These are phyloP conservation scores for Solanum pimpinellifolium DNA, from an alignment of 257 asterid species.

Conservation along the genomic window DNA sequence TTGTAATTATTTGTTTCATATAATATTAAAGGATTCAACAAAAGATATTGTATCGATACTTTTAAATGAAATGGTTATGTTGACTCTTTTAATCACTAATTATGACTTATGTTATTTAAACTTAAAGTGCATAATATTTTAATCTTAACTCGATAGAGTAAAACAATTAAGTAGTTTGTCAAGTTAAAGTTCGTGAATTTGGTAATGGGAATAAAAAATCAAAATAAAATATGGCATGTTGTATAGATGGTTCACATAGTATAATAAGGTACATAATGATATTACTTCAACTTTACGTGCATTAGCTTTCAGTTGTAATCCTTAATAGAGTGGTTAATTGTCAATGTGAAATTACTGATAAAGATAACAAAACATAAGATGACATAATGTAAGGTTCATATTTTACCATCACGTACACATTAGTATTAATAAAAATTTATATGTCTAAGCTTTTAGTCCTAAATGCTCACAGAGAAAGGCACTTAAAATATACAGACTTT, in stretches of 20 bases:
- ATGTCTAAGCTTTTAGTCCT: neutral
- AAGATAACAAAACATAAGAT: no score
- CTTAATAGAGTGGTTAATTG: neutral
- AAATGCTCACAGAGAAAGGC: neutral
- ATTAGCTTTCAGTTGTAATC: no score
- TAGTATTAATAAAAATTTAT: neutral
- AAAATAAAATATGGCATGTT: no score
- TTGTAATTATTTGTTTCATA: no score
- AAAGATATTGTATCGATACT: no score
- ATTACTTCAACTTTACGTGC: neutral
- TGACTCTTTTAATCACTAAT: neutral
- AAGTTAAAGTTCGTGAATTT: no score
- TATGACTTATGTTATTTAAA: no score
- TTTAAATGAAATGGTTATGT: neutral
- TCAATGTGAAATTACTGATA: neutral
- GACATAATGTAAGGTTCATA: neutral
- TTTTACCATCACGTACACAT: neutral
- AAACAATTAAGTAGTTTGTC: no score
- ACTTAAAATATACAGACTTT: neutral
- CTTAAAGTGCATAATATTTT: neutral
- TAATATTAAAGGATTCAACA: neutral
- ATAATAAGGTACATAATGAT: neutral
- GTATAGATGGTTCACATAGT: neutral
- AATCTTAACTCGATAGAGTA: neutral
- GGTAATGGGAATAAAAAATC: neutral